Evolutionary conservation across 1,139 yeast species (phyloP).

Genomic region (Hansenula sp.): DNA sequence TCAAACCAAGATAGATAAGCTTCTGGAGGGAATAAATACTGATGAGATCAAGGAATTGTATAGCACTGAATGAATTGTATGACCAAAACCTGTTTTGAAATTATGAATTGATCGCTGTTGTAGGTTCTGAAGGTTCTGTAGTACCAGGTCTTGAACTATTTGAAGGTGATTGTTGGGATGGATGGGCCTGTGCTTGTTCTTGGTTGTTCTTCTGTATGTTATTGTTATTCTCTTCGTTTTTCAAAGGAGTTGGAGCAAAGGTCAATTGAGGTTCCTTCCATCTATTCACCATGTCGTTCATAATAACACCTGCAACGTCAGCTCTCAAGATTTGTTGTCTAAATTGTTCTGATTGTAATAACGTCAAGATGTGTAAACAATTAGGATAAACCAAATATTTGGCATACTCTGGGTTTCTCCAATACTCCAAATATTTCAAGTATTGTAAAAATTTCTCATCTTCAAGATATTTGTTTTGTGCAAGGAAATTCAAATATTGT

Average conservation of each 20-base stretch:
- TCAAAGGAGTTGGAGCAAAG: constrained; percentile 22
- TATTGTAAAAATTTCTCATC: constrained; percentile 58
- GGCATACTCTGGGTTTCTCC: constrained; percentile 64
- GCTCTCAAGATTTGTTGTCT: constrained; percentile 51
- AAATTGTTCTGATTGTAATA: constrained; percentile 54
- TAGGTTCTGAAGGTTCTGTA: too few species aligned
- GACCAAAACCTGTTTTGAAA: too few species aligned
- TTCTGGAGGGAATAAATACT: constrained; percentile 14
- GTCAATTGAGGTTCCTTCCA: constrained; percentile 46
- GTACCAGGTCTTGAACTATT: too few species aligned
- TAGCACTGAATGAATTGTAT: neutral
- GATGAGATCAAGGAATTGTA: constrained; percentile 17
- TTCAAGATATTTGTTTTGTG: constrained; percentile 53
- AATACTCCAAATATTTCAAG: constrained; percentile 60
- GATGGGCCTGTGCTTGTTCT: neutral
- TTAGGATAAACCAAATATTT: constrained; percentile 71
- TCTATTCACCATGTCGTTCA: constrained; percentile 74
- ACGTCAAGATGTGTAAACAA: constrained; percentile 56
- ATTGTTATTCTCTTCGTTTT: constrained; percentile 1
- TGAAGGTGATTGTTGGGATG: neutral
- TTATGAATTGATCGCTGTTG: neutral
- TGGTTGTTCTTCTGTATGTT: neutral
- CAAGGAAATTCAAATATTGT: constrained; percentile 64
- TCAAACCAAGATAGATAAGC: constrained; percentile 17
- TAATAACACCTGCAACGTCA: constrained; percentile 54